Evolutionary conservation across 345 rosid genomes (phyloP).

Genomic region (Stellera chamaejasme): DNA sequence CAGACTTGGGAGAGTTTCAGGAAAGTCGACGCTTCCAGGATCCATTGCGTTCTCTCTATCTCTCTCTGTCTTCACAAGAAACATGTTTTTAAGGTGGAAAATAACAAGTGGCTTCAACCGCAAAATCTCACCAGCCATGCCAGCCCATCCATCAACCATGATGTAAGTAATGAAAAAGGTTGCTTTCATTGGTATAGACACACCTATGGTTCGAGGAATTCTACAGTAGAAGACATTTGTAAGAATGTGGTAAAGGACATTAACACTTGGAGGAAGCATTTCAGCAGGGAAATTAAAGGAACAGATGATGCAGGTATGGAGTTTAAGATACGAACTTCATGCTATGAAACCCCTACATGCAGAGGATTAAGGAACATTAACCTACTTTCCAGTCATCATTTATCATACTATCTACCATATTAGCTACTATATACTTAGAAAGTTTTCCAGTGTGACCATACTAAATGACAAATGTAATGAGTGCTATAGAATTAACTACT

Average conservation of each 20-base stretch:
- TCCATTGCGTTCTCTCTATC: constrained; percentile 83
- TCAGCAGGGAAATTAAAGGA: too few relatives aligned
- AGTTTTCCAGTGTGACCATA: too few relatives aligned
- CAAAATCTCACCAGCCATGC: constrained; percentile 91
- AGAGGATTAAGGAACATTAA: too few relatives aligned
- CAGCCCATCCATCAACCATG: constrained; percentile 99
- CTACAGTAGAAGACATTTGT: constrained; percentile 27
- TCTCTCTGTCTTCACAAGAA: constrained; percentile 82
- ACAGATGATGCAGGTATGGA: too few relatives aligned
- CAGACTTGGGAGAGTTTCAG: constrained; percentile 83
- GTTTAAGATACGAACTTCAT: too few relatives aligned
- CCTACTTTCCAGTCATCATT: too few relatives aligned
- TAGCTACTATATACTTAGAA: too few relatives aligned
- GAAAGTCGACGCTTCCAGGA: constrained; percentile 76
- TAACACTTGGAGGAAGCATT: neutral
- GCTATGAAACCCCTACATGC: too few relatives aligned
- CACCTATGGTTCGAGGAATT: constrained; percentile 93
- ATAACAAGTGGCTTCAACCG: constrained; percentile 75
- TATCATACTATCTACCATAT: too few relatives aligned
- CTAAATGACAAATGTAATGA: too few relatives aligned
- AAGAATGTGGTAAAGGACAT: neutral
- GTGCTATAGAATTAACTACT: too few relatives aligned
- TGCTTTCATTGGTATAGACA: constrained; percentile 97
- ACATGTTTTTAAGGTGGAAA: constrained; percentile 87
- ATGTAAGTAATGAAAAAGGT: constrained; percentile 93